These are phyloP conservation scores for Dictyostelium citrinum DNA, from an alignment of 78 protist species.

Conservation along the genomic window DNA sequence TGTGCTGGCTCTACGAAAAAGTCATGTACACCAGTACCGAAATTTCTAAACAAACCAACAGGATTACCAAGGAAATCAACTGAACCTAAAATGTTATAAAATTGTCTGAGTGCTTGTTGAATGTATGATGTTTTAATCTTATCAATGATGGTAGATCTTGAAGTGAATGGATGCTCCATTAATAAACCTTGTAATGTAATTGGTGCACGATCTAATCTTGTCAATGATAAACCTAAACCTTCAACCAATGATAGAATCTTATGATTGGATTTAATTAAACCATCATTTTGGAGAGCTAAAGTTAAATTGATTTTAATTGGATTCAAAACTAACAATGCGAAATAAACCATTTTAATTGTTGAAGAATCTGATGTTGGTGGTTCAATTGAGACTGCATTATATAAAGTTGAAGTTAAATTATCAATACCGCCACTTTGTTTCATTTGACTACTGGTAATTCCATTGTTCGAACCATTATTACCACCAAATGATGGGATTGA, in stretches of 20 bases:
- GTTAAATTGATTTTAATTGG: conserved; percentile 77
- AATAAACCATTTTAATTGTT: conserved; percentile 64
- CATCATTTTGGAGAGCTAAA: conserved; percentile 42
- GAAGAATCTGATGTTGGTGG: conserved; percentile 23
- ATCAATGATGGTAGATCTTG: conserved; percentile 50
- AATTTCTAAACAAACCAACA: conserved; percentile 80
- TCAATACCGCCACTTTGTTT: neutral
- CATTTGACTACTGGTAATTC: neutral
- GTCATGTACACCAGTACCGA: conserved; percentile 87
- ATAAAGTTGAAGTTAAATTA: neutral
- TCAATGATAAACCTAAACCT: conserved; percentile 70
- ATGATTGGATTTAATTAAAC: conserved; percentile 43
- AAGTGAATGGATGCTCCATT: conserved; percentile 81
- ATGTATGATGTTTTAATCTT: conserved; percentile 69
- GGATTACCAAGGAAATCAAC: conserved; percentile 90
- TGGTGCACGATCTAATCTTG: conserved; percentile 78
- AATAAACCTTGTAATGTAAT: conserved; percentile 68
- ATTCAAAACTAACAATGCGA: conserved; percentile 65
- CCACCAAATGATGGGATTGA: conserved; percentile 17
- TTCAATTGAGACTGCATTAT: neutral
- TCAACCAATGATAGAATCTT: conserved; percentile 53
- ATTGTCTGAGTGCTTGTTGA: conserved; percentile 44
- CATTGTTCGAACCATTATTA: neutral
- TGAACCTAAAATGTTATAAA: conserved; percentile 86
- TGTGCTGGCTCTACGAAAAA: conserved; percentile 85